Percentiles rank a stretch among this genome's conserved stretches.
These are phyloP conservation scores for Calonectria pseudoreteaudii DNA, from an alignment of 2,329 filamentous ascomycete genomes.

Conservation along the genomic window DNA sequence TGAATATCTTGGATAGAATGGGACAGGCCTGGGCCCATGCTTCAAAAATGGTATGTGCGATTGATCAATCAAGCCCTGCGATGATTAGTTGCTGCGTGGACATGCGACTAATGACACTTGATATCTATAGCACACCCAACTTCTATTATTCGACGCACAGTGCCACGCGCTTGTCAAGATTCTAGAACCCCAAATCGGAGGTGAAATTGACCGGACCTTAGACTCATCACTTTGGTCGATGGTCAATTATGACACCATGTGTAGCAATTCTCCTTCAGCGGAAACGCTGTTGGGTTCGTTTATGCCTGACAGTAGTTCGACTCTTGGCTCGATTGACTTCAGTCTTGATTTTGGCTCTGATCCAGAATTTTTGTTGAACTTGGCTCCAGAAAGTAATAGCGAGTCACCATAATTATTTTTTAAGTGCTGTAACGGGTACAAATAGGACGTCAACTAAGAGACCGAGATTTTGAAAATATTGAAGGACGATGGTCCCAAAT, in stretches of 20 bases:
- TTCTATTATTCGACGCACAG: constrained; percentile 22
- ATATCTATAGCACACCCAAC: constrained; percentile 4
- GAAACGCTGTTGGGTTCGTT: neutral
- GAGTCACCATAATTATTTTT: neutral
- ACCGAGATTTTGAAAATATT: no score
- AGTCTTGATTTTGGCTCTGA: neutral
- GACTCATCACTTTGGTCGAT: constrained; percentile 24
- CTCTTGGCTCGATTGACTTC: neutral
- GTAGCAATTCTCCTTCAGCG: neutral
- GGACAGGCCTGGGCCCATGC: constrained; percentile 25
- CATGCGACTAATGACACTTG: neutral
- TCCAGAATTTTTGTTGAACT: neutral
- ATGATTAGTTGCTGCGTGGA: neutral
- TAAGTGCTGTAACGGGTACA: no score
- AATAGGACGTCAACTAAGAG: no score
- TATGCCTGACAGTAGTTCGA: neutral
- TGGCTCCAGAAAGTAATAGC: neutral
- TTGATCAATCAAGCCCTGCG: neutral
- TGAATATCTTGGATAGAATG: constrained; percentile 14
- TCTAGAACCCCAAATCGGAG: constrained; percentile 4
- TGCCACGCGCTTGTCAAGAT: constrained; percentile 13
- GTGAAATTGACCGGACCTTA: constrained; percentile 10
- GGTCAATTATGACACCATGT: constrained; percentile 27
- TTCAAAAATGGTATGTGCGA: constrained; percentile 21
- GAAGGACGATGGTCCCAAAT: no score